These are phyloP conservation scores for Exsudoporus frostii DNA, from an alignment of 768 basidiomycete genomes.

Conservation along the genomic window DNA sequence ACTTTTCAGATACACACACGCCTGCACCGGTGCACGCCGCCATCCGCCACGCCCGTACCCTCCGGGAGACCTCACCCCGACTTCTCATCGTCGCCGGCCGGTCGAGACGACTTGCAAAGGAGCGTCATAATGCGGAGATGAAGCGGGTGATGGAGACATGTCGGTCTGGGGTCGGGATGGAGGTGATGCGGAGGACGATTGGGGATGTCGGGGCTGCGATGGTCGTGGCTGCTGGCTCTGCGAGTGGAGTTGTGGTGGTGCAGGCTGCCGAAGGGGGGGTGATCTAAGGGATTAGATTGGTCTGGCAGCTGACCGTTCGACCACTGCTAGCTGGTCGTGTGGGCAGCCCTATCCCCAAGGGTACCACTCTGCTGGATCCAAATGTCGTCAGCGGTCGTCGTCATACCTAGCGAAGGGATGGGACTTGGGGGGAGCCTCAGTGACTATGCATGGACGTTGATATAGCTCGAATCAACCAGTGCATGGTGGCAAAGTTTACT, in stretches of 20 bases:
- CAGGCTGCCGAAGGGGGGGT: constrained; percentile 66
- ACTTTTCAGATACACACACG: constrained; percentile 56
- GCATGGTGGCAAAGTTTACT: no score
- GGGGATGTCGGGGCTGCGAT: constrained; percentile 87
- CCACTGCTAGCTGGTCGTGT: no score
- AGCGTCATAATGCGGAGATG: constrained; percentile 71
- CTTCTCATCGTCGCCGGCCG: constrained; percentile 72
- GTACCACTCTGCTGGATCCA: no score
- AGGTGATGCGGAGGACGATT: constrained; percentile 66
- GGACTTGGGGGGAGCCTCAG: no score
- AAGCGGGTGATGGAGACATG: constrained; percentile 53
- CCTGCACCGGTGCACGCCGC: constrained; percentile 61
- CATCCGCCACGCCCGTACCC: constrained; percentile 39
- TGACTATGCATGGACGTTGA: no score
- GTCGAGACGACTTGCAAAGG: constrained; percentile 67
- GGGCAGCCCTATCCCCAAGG: no score
- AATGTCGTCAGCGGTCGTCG: no score
- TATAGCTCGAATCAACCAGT: no score
- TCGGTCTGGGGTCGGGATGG: constrained; percentile 4
- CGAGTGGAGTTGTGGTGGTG: constrained; percentile 59
- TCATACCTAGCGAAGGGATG: no score
- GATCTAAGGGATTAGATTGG: no score
- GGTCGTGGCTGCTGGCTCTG: constrained; percentile 52
- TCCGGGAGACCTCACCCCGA: constrained; percentile 31
- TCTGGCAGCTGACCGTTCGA: no score